phyloP scores from a whole-genome alignment of 768 basidiomycete species.

The Collybia nuda region DNA sequence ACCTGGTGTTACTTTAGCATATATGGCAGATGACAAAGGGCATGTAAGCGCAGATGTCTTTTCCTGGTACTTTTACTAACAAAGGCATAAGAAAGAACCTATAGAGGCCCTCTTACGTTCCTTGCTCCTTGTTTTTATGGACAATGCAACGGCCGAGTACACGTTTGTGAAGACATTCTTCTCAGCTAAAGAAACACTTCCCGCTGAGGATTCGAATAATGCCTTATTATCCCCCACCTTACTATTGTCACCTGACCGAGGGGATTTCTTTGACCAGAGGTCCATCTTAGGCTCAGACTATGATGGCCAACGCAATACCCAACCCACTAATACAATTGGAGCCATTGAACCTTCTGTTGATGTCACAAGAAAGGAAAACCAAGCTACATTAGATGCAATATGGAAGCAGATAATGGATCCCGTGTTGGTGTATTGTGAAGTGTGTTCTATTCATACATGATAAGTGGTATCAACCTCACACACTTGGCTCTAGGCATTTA shows the following conservation, averaged over 20 bases:
- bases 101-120: slow-evolving; percentile 86
- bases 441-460: slow-evolving; percentile 24
- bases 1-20: slow-evolving; percentile 77
- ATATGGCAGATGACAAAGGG: slow-evolving; percentile 85
- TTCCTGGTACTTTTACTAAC: not conserved
- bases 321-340: slow-evolving; percentile 30
- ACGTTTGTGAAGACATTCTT: slow-evolving; percentile 88
- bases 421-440: slow-evolving; percentile 83
- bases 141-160: slow-evolving; percentile 93
- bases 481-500: slow-evolving; percentile 53
- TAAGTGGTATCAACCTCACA: slow-evolving; percentile 6
- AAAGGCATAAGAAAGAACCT: slow-evolving; percentile 64
- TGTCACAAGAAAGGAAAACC: slow-evolving; percentile 55
- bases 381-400: slow-evolving; percentile 55
- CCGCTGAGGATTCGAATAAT: slow-evolving; percentile 31
- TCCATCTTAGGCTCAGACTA: slow-evolving; percentile 54
- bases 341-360: slow-evolving; percentile 29
- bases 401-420: slow-evolving; percentile 97
- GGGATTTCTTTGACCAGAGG: slow-evolving; percentile 36
- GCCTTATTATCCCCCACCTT: slow-evolving; percentile 35
- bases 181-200: slow-evolving; percentile 34
- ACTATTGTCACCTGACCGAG: slow-evolving; percentile 44
- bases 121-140: slow-evolving; percentile 85
- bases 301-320: slow-evolving; percentile 29
- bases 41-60: slow-evolving; percentile 57